Base-by-base conservation (phyloP, 345 rosid genomes). In the Boechera stricta region DNA sequence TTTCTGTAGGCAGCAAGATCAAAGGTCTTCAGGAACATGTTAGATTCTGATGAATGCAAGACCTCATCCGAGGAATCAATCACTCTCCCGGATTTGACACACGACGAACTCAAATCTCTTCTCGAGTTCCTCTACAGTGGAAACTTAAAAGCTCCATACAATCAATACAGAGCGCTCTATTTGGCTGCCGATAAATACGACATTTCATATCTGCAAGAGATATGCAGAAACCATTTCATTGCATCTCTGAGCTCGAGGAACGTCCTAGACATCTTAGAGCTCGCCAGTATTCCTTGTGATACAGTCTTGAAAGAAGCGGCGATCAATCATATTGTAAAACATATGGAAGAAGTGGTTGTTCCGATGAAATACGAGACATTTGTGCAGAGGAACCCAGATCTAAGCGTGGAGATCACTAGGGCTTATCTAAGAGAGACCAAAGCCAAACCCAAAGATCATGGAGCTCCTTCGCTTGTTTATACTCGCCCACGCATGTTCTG, bases 1-100 rank as follows among this genome's bases (percentile, higher is more conserved):
- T 59, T 31, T 29, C 7, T 6, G 31, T 64, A 76, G 79, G 56
- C 80, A 5, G 57, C 80, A 38, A 71, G 80, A 71, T 77, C 80
- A 64, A 77, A 63, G 72, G 81, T 64, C 8, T 77, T 77, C 45
- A 64, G 72, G 47, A 71, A 77, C 77, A 71, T 77, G 81, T 54
- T 71, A 8, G 77, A 77, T 39, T 71, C 81, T n/a, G 81, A 77
- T 48, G 81, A 77, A 71, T 77, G 81, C 81, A 77, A 77, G 31
- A n/a, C 76, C 33, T 64, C 72, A 1, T 0, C 72, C 1, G 76
- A 64, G 72, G 67, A 71, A 26, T 77, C 72, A 0, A 71, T 71
- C 72, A 77, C 72, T 15, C 61, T 77, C 72, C 67, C 72, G 0
- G 76, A 77, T 41, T 26, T 77, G 60, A 55, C 44, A 13, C 72